These are phyloP conservation scores for Cladosporium sp. DNA, from an alignment of 2,329 filamentous ascomycete species.

Conservation along the genomic window DNA sequence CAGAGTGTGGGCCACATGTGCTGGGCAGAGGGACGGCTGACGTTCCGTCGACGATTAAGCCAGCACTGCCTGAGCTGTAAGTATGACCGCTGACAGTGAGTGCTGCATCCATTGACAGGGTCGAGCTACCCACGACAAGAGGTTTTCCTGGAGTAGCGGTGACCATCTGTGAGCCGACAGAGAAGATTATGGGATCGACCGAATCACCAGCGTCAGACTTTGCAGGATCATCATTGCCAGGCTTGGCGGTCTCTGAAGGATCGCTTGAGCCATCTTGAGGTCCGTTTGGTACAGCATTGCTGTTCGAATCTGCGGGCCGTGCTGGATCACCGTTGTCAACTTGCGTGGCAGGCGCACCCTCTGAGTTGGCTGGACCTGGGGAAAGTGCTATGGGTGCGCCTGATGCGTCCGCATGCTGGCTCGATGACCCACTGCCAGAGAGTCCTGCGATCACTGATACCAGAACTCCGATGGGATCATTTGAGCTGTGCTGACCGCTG, in stretches of 20 bases:
- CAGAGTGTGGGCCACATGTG: neutral
- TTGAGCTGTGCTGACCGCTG: neutral
- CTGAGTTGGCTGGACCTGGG: neutral
- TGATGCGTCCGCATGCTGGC: neutral
- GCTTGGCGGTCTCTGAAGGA: neutral
- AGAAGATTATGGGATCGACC: neutral
- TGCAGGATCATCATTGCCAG: too few species aligned
- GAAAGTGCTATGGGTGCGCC: neutral
- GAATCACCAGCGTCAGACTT: too few species aligned
- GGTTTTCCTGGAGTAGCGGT: neutral
- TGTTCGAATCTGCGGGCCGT: neutral
- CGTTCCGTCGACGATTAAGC: neutral
- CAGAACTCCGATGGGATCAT: neutral
- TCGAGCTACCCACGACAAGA: neutral
- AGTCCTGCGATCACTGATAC: neutral
- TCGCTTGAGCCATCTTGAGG: neutral
- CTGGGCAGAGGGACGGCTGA: neutral
- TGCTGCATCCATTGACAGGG: neutral
- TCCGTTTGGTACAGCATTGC: neutral
- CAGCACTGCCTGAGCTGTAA: neutral
- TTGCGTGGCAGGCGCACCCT: neutral
- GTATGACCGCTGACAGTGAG: neutral
- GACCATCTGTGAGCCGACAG: neutral
- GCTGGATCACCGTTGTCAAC: neutral
- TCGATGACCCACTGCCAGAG: neutral